Base-by-base conservation (phyloP, 371 early-diverging fungal genomes). In the Chytridium lagenaria region DNA sequence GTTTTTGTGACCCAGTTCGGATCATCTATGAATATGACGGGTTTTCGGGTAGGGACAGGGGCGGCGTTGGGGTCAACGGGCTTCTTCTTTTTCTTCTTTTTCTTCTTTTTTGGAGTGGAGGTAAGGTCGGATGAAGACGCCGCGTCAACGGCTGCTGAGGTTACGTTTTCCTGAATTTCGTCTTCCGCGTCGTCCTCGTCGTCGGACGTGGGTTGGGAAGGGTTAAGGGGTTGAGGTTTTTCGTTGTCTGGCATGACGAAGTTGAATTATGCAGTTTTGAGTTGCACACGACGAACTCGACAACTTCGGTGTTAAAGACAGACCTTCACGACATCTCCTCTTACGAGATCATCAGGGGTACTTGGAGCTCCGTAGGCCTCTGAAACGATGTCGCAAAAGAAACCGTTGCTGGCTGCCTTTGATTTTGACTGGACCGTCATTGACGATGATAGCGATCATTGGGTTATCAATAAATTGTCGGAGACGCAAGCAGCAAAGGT, bases 361-460 rank as follows among this genome's bases (percentile, higher is more conserved):
- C 36, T 37, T 28, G 7, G 23, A 16, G 23, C 55, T 15, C 7
- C 30, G 16, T 16, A 7, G 10, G 7, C 55, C 16, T 16, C 55
- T 16, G 34, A 7, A 61, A 22, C 34, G 34, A 34, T 33, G 61
- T 31, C 61, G 57, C 19, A 19, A 44, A 38, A 30, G 39, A 50
- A 50, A 40, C 51, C 77, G 51, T 23, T 73, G 26, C 75, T 92
- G 34, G 83, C 88, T 38, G 88, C 90, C 15, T 91, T 92, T 78
- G 92, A 92, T 77, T 92, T 92, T 78, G 92, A 92, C 84, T 91
- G 90, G 88, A 90, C 92, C 2, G 78, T 92, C 71, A 88, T 93
- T 37, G 92, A 93, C 55, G 83, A 89, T 33, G 91, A 93, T 74
- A 89, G 88, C 55, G 93, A 93, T 71, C 72, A 82, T 61, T 89